Evolutionary conservation across 1,284 basidiomycete species (phyloP), one percentile per base, ranked within the genome.

Genomic region (Ganoderma meredithae): DNA sequence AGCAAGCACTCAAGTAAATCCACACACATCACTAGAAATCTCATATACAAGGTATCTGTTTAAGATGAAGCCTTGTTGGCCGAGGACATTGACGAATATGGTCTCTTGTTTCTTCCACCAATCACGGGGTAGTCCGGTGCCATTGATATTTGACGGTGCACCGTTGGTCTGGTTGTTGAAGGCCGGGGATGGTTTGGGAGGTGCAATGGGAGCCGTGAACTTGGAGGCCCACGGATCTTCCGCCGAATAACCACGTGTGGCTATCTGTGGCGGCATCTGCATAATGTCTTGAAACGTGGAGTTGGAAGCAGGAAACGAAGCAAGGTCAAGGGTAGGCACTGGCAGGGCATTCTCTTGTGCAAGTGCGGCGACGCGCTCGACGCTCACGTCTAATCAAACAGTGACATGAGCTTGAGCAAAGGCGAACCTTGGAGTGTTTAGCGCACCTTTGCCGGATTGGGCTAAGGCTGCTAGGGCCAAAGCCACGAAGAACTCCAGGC

Each of bases 51-150:
- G 91, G 76, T 94, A 92, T 68, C 93, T 84, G 71, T 95, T 96
- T 69, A 96, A 82, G 74, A 96, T 88, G 78, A 96, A 96, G 55
- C 95, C 95, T 78, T 96, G 94, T 75, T 93, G 93, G 43, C 95
- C 95, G 31, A 92, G 81, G 60, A 95, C 84, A 60, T 84, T 86
- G 39, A 97, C 88, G 60, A 86, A 83, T 33, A 94, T 88, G 0
- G 78, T 85, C 76, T 95, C 93, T 76, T 94, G 87, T 70, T 85
- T 90, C 79, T 88, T 93, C 94, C 95, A 97, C 92, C 94, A 97
- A 39, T 93, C 87, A 58, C 80, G 83, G 0, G 92, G 90, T 25
- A 95, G 79, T 3, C 93, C 93, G 9, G 88, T 86, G 2, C 92
- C 92, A 36, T 90, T 82, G 31, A 94, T 79, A 58, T 82, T 88